These are phyloP conservation scores for Plasmodium inui DNA, from an alignment of 169 alveolate species.

Conservation along the genomic window DNA sequence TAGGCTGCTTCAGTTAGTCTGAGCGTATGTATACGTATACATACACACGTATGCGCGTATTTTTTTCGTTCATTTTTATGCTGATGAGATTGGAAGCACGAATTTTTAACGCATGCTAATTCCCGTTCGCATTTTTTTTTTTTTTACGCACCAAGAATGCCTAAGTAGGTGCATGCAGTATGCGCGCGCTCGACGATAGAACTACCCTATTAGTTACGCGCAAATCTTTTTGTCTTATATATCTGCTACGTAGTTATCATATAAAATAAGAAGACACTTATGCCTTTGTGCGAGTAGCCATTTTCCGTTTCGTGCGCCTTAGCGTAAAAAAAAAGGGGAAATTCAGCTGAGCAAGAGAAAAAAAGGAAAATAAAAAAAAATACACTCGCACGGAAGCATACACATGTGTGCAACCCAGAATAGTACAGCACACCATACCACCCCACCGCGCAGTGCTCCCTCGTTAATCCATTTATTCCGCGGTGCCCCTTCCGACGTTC, in stretches of 20 bases:
- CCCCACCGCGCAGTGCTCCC: background rate
- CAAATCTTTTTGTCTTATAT: constrained; percentile 45
- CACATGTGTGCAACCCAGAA: background rate
- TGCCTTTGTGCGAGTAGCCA: background rate
- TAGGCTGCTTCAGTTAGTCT: background rate
- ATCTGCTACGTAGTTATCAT: constrained; percentile 39
- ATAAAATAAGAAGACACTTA: constrained; percentile 44
- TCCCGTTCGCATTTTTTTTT: background rate
- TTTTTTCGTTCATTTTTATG: background rate
- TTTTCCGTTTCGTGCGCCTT: constrained; percentile 69
- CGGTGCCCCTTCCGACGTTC: background rate
- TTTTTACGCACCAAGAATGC: background rate
- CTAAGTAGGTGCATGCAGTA: background rate
- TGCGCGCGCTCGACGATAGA: background rate
- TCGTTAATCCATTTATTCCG: background rate
- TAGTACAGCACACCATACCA: background rate
- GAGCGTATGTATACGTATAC: constrained; percentile 1
- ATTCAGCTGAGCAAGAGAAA: background rate
- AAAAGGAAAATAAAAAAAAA: background rate
- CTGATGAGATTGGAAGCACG: background rate
- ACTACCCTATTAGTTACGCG: constrained; percentile 7
- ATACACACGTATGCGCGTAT: constrained; percentile 1
- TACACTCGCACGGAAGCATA: background rate
- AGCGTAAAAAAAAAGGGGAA: background rate
- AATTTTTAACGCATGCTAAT: constrained; percentile 13